A percentile compares a stretch with the other conserved stretches of the same genome.
These are phyloP conservation scores for Alternaria brassicae DNA, from an alignment of 2,329 filamentous ascomycete genomes.

Conservation along the genomic window DNA sequence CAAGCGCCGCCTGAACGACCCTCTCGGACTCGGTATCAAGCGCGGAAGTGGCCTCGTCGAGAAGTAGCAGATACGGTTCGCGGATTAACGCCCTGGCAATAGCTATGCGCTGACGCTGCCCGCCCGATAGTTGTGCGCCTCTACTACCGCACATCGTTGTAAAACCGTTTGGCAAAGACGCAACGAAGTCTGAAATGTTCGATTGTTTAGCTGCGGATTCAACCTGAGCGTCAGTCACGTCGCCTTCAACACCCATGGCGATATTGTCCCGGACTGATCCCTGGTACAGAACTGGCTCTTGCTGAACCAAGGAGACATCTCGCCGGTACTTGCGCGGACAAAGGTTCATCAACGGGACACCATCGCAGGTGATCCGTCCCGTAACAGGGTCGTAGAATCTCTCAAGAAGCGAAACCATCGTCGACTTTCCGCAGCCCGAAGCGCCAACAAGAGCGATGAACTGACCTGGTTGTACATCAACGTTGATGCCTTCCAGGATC, in stretches of 20 bases:
- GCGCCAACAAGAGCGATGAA: slow-evolving; percentile 90
- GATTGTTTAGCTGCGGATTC: slow-evolving; percentile 77
- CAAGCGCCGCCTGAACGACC: slow-evolving; percentile 79
- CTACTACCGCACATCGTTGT: slow-evolving; percentile 42
- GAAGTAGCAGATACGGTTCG: slow-evolving; percentile 79
- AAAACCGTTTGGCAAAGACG: slow-evolving; percentile 62
- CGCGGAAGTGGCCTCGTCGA: slow-evolving; percentile 48
- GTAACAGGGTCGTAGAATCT: slow-evolving; percentile 90
- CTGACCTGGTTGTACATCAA: slow-evolving; percentile 71
- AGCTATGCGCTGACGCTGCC: slow-evolving; percentile 93
- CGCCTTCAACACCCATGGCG: slow-evolving; percentile 67
- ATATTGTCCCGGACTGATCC: slow-evolving; percentile 93
- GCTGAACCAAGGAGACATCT: slow-evolving; percentile 85
- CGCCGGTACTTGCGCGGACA: slow-evolving; percentile 83
- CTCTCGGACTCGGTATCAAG: slow-evolving; percentile 63
- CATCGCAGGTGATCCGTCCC: slow-evolving; percentile 81
- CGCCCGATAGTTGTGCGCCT: slow-evolving; percentile 63
- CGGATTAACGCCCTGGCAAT: slow-evolving; percentile 90
- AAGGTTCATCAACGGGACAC: slow-evolving; percentile 75
- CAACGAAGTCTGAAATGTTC: slow-evolving; percentile 45
- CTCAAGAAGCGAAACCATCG: slow-evolving; percentile 88
- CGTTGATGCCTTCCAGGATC: slow-evolving; percentile 82
- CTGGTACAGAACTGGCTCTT: slow-evolving; percentile 94
- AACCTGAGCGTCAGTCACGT: slow-evolving; percentile 76
- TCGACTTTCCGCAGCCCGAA: slow-evolving; percentile 92